Percentiles rank a stretch among this genome's conserved stretches.
Evolutionary conservation across 176 grass and related monocot species (phyloP).

Genomic region (Cenchrus fungigraminus): DNA sequence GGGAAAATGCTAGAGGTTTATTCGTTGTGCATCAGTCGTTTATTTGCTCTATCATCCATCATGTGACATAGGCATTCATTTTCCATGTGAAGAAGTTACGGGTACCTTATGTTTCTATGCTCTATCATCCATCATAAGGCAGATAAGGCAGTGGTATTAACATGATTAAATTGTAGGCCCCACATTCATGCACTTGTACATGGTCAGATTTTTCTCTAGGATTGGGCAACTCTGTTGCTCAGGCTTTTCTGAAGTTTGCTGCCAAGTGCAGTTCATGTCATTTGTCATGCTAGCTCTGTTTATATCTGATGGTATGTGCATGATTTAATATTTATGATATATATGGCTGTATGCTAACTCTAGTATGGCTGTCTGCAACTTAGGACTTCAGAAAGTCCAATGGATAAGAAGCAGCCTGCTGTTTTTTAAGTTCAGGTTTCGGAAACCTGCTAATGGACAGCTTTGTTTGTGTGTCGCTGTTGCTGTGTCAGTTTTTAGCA

Average conservation of each 20-base stretch:
- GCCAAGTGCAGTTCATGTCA: neutral
- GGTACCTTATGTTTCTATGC: neutral
- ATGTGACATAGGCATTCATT: neutral
- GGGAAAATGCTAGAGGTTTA: neutral
- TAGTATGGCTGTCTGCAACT: too few relatives aligned
- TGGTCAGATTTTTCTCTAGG: neutral
- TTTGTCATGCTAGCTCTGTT: neutral
- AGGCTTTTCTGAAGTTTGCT: neutral
- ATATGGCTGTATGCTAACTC: too few relatives aligned
- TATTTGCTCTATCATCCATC: neutral
- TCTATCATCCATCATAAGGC: neutral
- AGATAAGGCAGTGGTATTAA: neutral
- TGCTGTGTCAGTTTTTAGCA: too few relatives aligned
- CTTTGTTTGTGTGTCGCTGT: too few relatives aligned
- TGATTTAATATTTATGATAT: too few relatives aligned
- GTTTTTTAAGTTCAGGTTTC: too few relatives aligned
- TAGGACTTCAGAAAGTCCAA: too few relatives aligned
- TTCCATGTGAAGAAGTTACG: neutral
- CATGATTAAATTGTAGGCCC: neutral
- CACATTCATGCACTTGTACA: constrained; percentile 1
- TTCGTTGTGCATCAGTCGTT: neutral
- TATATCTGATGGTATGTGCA: too few relatives aligned
- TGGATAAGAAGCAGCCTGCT: too few relatives aligned
- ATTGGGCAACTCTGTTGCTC: neutral
- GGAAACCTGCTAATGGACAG: too few relatives aligned